These are phyloP conservation scores for Rhizopogon rudus DNA, from an alignment of 768 basidiomycete species.

Conservation along the genomic window DNA sequence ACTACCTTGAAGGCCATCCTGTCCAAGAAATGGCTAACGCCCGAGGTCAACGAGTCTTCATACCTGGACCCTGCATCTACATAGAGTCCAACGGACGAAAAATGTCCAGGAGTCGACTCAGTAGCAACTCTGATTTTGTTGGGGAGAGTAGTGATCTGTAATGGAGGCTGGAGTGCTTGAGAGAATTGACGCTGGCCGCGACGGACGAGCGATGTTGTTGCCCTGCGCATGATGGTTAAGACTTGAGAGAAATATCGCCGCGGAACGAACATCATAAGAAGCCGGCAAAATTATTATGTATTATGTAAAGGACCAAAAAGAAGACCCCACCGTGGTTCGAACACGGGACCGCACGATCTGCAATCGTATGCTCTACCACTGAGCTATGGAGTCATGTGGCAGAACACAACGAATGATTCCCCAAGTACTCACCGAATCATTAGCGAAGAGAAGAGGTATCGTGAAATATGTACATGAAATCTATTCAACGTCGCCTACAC, in stretches of 20 bases:
- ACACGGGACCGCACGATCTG: slow-evolving; percentile 56
- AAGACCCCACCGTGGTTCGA: slow-evolving; percentile 50
- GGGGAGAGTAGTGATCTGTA: slow-evolving; percentile 77
- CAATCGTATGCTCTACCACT: slow-evolving; percentile 59
- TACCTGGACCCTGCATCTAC: slow-evolving; percentile 92
- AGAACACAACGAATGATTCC: too few relatives aligned
- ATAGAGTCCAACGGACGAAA: slow-evolving; percentile 89
- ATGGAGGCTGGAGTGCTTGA: slow-evolving; percentile 28
- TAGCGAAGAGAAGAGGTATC: not conserved
- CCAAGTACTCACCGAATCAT: not conserved
- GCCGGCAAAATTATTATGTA: not conserved
- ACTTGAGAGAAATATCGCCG: not conserved
- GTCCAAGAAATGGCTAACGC: slow-evolving; percentile 90
- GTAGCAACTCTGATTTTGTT: slow-evolving; percentile 93
- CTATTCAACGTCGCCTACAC: slow-evolving; percentile 42
- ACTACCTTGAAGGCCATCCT: slow-evolving; percentile 91
- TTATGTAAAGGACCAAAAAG: slow-evolving; percentile 12
- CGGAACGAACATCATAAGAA: not conserved
- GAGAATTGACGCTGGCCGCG: slow-evolving; percentile 26
- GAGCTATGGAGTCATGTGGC: slow-evolving; percentile 26
- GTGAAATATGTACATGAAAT: not conserved
- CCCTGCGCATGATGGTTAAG: slow-evolving; percentile 34
- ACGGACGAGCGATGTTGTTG: slow-evolving; percentile 33
- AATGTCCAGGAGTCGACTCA: slow-evolving; percentile 87
- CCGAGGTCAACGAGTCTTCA: slow-evolving; percentile 67